Percentiles rank a stretch among this genome's conserved stretches.
Evolutionary conservation across 768 basidiomycete species (phyloP).

Genomic region (Pleurotus pulmonarius): DNA sequence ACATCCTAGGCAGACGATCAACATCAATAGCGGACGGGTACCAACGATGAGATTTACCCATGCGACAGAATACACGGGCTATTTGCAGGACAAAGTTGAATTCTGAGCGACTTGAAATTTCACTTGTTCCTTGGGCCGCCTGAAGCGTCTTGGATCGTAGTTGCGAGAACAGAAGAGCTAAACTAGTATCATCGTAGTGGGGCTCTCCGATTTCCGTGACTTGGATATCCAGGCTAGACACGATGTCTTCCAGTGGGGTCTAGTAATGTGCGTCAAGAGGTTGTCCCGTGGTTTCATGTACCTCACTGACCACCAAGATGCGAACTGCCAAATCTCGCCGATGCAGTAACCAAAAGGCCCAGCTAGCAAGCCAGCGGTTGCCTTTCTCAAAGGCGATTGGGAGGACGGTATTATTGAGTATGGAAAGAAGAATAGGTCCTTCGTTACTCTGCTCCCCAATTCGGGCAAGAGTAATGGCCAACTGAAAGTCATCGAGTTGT

Average conservation of each 20-base stretch:
- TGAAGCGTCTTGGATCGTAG: constrained; percentile 89
- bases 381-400: constrained; percentile 84
- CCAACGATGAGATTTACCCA: constrained; percentile 58
- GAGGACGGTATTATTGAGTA: constrained; percentile 73
- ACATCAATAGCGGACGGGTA: not conserved
- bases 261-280: constrained; percentile 21
- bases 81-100: constrained; percentile 97
- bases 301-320: constrained; percentile 69
- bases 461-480: constrained; percentile 84
- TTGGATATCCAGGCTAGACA: constrained; percentile 46
- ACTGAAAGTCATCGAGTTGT: constrained; percentile 85
- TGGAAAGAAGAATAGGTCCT: constrained; percentile 68
- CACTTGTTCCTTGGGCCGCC: constrained; percentile 88
- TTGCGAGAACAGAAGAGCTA: constrained; percentile 87
- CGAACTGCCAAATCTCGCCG: constrained; percentile 87
- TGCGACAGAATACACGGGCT: constrained; percentile 87
- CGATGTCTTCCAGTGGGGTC: constrained; percentile 78
- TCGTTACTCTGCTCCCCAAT: constrained; percentile 80
- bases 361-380: constrained; percentile 90
- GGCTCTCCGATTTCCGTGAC: constrained; percentile 74
- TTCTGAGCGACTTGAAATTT: constrained; percentile 83
- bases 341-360: constrained; percentile 95
- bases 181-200: constrained; percentile 90
- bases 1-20: constrained; percentile 57
- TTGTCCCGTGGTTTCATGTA: not conserved